Percentiles rank a stretch among this genome's conserved stretches.
Evolutionary conservation across 331 rosid genomes (phyloP).

Genomic region (Rhamnella rubrinervis): DNA sequence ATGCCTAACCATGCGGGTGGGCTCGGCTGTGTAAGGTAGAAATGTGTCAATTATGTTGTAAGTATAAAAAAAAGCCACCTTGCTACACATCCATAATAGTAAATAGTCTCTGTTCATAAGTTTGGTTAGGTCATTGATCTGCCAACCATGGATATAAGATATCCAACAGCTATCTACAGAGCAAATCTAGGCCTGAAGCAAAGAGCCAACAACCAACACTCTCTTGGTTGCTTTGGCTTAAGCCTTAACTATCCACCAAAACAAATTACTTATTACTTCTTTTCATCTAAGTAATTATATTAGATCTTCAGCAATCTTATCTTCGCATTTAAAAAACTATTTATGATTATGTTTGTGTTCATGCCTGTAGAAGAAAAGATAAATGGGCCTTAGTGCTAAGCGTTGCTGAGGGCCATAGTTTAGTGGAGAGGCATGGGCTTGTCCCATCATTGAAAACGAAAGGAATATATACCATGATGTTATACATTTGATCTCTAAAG

Average conservation of each 20-base stretch:
- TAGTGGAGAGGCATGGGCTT: conserved; percentile 53
- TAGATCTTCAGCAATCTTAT: neutral
- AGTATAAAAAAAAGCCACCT: conserved; percentile 3
- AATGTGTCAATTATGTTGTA: conserved; percentile 4
- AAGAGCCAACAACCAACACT: neutral
- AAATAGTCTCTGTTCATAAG: neutral
- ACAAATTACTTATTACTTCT: neutral
- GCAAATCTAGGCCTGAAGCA: neutral
- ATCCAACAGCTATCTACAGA: neutral
- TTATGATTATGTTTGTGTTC: conserved; percentile 32
- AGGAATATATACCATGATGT: conserved; percentile 26
- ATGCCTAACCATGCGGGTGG: conserved; percentile 5
- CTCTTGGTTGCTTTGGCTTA: too few relatives aligned
- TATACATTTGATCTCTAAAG: neutral
- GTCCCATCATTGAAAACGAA: conserved; percentile 38
- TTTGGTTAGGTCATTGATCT: conserved; percentile 28
- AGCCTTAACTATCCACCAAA: neutral
- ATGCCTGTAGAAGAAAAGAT: conserved; percentile 6
- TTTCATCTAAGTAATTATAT: conserved; percentile 1
- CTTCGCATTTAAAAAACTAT: conserved; percentile 1
- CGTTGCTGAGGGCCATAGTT: conserved; percentile 36
- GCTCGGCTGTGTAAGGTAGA: neutral
- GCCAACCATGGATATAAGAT: conserved; percentile 12
- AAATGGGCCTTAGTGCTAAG: conserved; percentile 22
- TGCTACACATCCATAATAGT: neutral